These are phyloP conservation scores for Hypoxylon cercidicola DNA, from an alignment of 495 filamentous ascomycete species.

Conservation along the genomic window DNA sequence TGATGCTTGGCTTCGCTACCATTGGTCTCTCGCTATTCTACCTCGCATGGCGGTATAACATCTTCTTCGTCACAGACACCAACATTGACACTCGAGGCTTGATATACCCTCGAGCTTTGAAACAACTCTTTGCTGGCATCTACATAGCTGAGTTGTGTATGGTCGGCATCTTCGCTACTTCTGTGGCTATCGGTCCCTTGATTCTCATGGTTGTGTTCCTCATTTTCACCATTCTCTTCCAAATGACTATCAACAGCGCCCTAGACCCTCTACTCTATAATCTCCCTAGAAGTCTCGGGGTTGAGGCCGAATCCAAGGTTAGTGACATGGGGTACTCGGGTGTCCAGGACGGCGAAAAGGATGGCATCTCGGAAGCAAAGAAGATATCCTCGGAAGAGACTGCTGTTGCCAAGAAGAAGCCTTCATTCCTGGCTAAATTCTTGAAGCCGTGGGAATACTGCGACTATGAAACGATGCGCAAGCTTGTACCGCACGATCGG, in stretches of 20 bases:
- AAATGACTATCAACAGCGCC: conserved; percentile 80
- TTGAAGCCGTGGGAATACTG: conserved; percentile 81
- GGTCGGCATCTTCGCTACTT: conserved; percentile 88
- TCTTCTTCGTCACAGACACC: conserved; percentile 89
- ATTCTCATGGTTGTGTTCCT: conserved; percentile 86
- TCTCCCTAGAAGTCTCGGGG: conserved; percentile 71
- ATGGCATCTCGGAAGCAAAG: conserved; percentile 44
- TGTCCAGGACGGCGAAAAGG: conserved; percentile 45
- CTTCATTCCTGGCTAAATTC: conserved; percentile 70
- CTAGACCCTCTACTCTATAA: conserved; percentile 83
- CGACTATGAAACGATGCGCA: conserved; percentile 76
- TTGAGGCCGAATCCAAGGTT: conserved; percentile 69
- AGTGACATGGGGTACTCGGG: conserved; percentile 41
- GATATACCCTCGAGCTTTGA: conserved; percentile 86
- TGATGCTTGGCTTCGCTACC: conserved; percentile 87
- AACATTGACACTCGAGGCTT: conserved; percentile 90
- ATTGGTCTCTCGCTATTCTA: conserved; percentile 90
- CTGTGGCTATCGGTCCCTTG: conserved; percentile 75
- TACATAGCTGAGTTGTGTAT: conserved; percentile 88
- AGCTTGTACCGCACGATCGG: conserved; percentile 70
- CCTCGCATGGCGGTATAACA: conserved; percentile 92
- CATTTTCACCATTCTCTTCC: conserved; percentile 82
- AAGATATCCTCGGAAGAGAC: conserved; percentile 40
- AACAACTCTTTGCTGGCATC: conserved; percentile 88
- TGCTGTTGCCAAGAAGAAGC: conserved; percentile 47